A percentile compares a stretch with the other conserved stretches of the same genome.
These are phyloP conservation scores for Podospora fimiseda DNA, from an alignment of 495 filamentous ascomycete species.

Conservation along the genomic window DNA sequence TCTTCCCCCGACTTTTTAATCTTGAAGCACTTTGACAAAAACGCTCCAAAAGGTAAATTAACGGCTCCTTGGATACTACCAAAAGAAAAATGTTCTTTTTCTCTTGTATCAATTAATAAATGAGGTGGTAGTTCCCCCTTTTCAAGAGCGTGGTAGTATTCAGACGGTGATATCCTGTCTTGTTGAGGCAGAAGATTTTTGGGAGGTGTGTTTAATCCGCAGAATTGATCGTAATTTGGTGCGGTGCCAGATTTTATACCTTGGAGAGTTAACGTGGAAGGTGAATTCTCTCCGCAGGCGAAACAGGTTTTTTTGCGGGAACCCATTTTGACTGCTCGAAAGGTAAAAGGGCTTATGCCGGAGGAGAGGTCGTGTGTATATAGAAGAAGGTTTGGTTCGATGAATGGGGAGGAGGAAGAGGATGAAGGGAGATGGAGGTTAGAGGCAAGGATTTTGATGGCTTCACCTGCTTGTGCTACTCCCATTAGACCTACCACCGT, in stretches of 20 bases:
- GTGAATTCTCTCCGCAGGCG: slow-evolving; percentile 56
- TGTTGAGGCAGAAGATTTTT: slow-evolving; percentile 46
- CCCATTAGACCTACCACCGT: slow-evolving; percentile 95
- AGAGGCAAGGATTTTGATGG: slow-evolving; percentile 69
- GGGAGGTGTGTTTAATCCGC: slow-evolving; percentile 38
- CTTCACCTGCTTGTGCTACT: slow-evolving; percentile 80
- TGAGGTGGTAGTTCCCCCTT: slow-evolving; percentile 32
- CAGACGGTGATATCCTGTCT: slow-evolving; percentile 55
- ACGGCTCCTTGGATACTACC: slow-evolving; percentile 65
- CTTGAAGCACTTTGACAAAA: slow-evolving; percentile 33
- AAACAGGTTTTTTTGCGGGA: slow-evolving; percentile 61
- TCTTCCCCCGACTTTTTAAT: slow-evolving; percentile 9
- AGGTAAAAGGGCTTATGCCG: slow-evolving; percentile 47
- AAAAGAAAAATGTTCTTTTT: slow-evolving; percentile 78
- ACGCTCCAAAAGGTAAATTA: slow-evolving; percentile 66
- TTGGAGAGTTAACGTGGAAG: slow-evolving; percentile 52
- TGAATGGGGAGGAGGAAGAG: background rate
- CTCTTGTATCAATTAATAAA: slow-evolving; percentile 72
- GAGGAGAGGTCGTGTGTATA: slow-evolving; percentile 51
- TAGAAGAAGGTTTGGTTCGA: slow-evolving; percentile 56
- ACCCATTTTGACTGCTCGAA: slow-evolving; percentile 68
- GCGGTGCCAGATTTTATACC: slow-evolving; percentile 55
- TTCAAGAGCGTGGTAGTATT: slow-evolving; percentile 38
- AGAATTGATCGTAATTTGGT: slow-evolving; percentile 78
- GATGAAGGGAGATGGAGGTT: slow-evolving; percentile 21